These are phyloP conservation scores for Stephanodiscus minutulus DNA, from an alignment of 108 stramenopile species.

Conservation along the genomic window DNA sequence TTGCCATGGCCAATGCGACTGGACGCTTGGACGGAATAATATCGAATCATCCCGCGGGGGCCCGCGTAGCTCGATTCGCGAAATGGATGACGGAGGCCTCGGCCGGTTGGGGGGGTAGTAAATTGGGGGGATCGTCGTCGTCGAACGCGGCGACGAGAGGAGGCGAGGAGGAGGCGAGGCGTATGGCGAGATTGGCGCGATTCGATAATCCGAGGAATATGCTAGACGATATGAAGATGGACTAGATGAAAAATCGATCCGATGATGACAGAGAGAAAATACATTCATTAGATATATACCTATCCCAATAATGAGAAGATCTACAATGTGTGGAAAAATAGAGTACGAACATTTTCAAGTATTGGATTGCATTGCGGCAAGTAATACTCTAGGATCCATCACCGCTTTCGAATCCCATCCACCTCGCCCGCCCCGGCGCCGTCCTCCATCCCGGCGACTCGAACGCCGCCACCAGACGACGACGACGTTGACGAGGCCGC, in stretches of 20 bases:
- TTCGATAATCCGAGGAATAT: constrained; percentile 38
- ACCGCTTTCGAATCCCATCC: constrained; percentile 39
- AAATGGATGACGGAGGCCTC: constrained; percentile 2
- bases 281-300: neutral
- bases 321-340: too few relatives aligned
- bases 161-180: constrained; percentile 30
- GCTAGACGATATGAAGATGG: constrained; percentile 37
- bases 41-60: constrained; percentile 16
- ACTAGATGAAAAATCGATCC: too few relatives aligned
- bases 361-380: too few relatives aligned
- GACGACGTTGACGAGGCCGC: too few relatives aligned
- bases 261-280: too few relatives aligned
- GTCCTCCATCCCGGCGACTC: constrained; percentile 5
- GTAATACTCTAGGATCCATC: too few relatives aligned
- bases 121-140: constrained; percentile 30
- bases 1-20: constrained; percentile 6
- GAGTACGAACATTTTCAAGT: too few relatives aligned
- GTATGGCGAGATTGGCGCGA: constrained; percentile 30
- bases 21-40: constrained; percentile 28
- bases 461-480: too few relatives aligned
- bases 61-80: constrained; percentile 9
- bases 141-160: neutral
- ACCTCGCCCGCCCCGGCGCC: neutral
- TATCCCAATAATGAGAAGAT: constrained; percentile 28
- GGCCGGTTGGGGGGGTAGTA: neutral